Evolutionary conservation across 2,329 filamentous ascomycete genomes (phyloP), one percentile per base, ranked within the genome.

Genomic region (Xylaria sp.): DNA sequence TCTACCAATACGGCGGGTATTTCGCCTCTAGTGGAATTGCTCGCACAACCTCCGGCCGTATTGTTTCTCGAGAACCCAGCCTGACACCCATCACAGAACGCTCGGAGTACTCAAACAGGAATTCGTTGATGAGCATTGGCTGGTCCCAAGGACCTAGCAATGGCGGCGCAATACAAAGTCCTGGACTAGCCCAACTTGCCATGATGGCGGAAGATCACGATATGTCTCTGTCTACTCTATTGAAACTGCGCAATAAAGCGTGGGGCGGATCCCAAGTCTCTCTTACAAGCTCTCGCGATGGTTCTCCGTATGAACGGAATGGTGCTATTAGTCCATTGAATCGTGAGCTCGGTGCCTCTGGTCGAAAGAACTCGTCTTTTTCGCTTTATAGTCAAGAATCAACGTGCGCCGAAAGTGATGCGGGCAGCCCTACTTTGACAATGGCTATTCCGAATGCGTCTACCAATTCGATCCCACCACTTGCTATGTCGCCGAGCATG

Each of bases 11-110:
- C 73, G 96, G 96, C 33, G 96, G 96, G 23, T 97, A 93, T 80
- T 98, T 98, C 77, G 93, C 93, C 1, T 89, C 92, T 0, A 89
- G 91, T 23, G 91, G 91, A 2, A 80, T 91, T 17, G 86, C 90
- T 66, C 88, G 93, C 42, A 90, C 86, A 70, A 89, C 89, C 63
- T 96, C 92, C 72, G 94, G 93, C 23, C 89, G 90, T 15, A 85
- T 90, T 60, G 88, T 90, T 36, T 92, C 92, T 23, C 89, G 92
- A 48, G 95, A 97, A 78, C 95, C 96, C 0, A 97, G 96, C 75
- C 83, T 99, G 57, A 98, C 96, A 0, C 96, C 96, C 6, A 98
- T 99, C 74, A 98, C 95, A 0, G 96, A 98, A 79, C 89, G 94
- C 13, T 97, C 93, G 67, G 96, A 99, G 80, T 97, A 97, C 83